phyloP scores from a whole-genome alignment of 495 filamentous ascomycete species.

The Penicillium goetzii region DNA sequence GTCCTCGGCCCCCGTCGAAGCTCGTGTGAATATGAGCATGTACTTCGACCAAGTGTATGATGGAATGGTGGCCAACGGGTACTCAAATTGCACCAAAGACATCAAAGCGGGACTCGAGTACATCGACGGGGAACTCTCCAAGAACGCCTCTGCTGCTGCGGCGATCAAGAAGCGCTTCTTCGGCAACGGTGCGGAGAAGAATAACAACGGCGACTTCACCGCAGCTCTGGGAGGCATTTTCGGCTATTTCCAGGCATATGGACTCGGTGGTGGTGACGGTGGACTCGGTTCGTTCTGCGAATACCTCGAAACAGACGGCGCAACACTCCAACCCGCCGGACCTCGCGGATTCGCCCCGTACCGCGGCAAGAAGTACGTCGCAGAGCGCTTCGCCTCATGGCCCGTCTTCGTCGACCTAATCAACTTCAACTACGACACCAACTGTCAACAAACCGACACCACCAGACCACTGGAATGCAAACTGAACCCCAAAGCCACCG shows the following conservation, averaged over 20 bases:
- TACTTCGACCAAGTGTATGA: constrained; percentile 61
- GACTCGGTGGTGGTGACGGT: constrained; percentile 44
- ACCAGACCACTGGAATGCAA: constrained; percentile 39
- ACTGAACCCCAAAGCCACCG: constrained; percentile 39
- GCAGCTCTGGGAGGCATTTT: constrained; percentile 47
- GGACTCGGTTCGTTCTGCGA: constrained; percentile 52
- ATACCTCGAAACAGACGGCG: constrained; percentile 45
- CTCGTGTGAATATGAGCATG: constrained; percentile 57
- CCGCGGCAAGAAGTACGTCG: constrained; percentile 45
- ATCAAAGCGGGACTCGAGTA: constrained; percentile 55
- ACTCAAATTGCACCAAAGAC: constrained; percentile 57
- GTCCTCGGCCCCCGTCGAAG: constrained; percentile 60
- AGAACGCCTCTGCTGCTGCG: constrained; percentile 34
- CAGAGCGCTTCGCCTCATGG: constrained; percentile 53
- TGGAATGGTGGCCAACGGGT: constrained; percentile 55
- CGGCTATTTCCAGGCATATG: constrained; percentile 51
- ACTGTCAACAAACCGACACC: constrained; percentile 44
- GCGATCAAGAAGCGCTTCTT: constrained; percentile 56
- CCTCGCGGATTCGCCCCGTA: constrained; percentile 43
- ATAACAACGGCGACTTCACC: constrained; percentile 55
- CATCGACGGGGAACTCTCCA: constrained; percentile 52
- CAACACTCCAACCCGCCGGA: constrained; percentile 29
- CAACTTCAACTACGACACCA: constrained; percentile 47
- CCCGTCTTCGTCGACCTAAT: constrained; percentile 44
- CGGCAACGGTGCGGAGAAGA: constrained; percentile 51